Percentiles rank a stretch among this genome's conserved stretches.
phyloP scores from a whole-genome alignment of 768 basidiomycete genomes.

The Lactifluus rugatus region DNA sequence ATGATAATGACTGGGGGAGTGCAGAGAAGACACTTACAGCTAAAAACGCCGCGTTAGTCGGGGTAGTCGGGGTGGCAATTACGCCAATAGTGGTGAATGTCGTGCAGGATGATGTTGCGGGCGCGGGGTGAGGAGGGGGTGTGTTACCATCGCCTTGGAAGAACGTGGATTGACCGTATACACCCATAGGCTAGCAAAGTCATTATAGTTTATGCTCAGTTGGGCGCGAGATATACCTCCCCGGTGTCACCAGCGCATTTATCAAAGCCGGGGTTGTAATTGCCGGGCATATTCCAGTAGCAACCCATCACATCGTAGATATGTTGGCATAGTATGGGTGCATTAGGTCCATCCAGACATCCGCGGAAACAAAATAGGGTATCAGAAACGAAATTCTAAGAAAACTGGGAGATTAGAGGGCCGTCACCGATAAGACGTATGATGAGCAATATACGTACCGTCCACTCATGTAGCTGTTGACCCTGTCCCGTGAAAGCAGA shows the following conservation, averaged over 20 bases:
- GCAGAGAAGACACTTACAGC: too few relatives aligned
- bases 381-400: conserved; percentile 51
- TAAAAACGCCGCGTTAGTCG: too few relatives aligned
- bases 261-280: conserved; percentile 34
- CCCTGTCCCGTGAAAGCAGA: conserved; percentile 46
- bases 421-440: background rate
- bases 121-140: conserved; percentile 46
- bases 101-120: conserved; percentile 52
- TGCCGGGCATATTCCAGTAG: conserved; percentile 50
- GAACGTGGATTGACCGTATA: conserved; percentile 60
- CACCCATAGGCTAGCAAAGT: conserved; percentile 45
- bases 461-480: conserved; percentile 65
- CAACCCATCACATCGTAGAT: conserved; percentile 51
- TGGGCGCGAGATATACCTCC: conserved; percentile 27
- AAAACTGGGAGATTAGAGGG: conserved; percentile 4
- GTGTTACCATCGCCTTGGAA: conserved; percentile 50
- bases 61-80: conserved; percentile 16
- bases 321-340: conserved; percentile 50
- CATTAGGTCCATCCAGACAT: conserved; percentile 44
- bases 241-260: conserved; percentile 43
- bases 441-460: conserved; percentile 30
- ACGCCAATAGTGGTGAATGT: conserved; percentile 43
- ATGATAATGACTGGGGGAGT: too few relatives aligned
- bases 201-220: background rate
- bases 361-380: conserved; percentile 64